phyloP scores from a whole-genome alignment of 129 eudicot species.

The carrot (Daucus carota) region DH1_v3.0 NC_030384.2:47748001-47748500 shows the following conservation, averaged over 20 bases:
- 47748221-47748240: constrained; percentile 94
- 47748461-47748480: constrained; percentile 92
- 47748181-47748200: constrained; percentile 84
- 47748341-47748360: neutral
- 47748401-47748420: constrained; percentile 16
- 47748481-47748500: constrained; percentile 84
- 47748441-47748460: constrained; percentile 90
- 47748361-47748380: neutral
- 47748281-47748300: neutral
- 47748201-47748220: constrained; percentile 60
- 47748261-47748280: neutral
- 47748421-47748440: constrained; percentile 98
- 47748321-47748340: neutral
- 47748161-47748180: constrained; percentile 99
- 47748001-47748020: constrained; percentile 98
- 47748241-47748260: constrained; percentile 45
- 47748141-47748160: constrained; percentile 54
- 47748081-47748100: neutral
- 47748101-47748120: neutral
- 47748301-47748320: neutral
- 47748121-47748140: constrained; percentile 9
- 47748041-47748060: constrained; percentile 97
- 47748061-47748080: neutral
- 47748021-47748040: constrained; percentile 92
- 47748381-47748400: neutral